Evolutionary conservation across 1,284 basidiomycete genomes (phyloP).

Genomic region (Vanrija sp.): DNA sequence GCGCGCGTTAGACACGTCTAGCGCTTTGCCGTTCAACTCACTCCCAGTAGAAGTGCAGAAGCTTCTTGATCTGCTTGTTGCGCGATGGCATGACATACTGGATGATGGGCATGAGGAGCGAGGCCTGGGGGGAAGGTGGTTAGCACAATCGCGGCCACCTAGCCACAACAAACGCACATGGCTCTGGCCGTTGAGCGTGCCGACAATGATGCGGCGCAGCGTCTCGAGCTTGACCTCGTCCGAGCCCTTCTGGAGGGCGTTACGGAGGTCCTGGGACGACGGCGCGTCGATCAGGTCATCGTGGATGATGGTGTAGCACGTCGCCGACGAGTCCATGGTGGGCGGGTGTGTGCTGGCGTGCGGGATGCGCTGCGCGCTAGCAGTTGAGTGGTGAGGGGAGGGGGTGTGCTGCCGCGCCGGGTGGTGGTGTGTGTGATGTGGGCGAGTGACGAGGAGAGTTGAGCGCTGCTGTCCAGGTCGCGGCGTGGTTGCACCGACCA

Average conservation of each 20-base stretch:
- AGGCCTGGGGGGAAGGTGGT: slow-evolving; percentile 58
- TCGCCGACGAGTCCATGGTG: slow-evolving; percentile 46
- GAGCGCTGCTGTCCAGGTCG: too few relatives aligned
- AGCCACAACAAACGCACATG: slow-evolving; percentile 48
- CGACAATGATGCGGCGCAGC: slow-evolving; percentile 89
- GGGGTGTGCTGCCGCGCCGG: background rate
- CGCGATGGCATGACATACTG: slow-evolving; percentile 94
- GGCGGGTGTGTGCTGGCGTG: slow-evolving; percentile 2
- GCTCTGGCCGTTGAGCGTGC: slow-evolving; percentile 91
- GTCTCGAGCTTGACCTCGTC: slow-evolving; percentile 98
- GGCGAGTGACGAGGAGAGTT: background rate
- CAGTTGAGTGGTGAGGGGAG: background rate
- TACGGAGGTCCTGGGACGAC: slow-evolving; percentile 77
- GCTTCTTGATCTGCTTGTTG: slow-evolving; percentile 97
- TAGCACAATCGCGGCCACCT: background rate
- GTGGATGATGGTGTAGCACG: slow-evolving; percentile 83
- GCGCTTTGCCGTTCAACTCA: slow-evolving; percentile 20
- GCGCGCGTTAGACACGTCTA: background rate
- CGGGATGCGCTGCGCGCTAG: background rate
- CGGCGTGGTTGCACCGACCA: too few relatives aligned
- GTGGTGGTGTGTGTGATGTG: background rate
- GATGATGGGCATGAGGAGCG: slow-evolving; percentile 95
- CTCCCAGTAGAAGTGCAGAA: slow-evolving; percentile 99
- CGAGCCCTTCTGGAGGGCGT: slow-evolving; percentile 80
- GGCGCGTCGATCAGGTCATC: slow-evolving; percentile 67